Base-by-base conservation (phyloP, 129 eudicot genomes). In the Flaveria trinervia region DNA sequence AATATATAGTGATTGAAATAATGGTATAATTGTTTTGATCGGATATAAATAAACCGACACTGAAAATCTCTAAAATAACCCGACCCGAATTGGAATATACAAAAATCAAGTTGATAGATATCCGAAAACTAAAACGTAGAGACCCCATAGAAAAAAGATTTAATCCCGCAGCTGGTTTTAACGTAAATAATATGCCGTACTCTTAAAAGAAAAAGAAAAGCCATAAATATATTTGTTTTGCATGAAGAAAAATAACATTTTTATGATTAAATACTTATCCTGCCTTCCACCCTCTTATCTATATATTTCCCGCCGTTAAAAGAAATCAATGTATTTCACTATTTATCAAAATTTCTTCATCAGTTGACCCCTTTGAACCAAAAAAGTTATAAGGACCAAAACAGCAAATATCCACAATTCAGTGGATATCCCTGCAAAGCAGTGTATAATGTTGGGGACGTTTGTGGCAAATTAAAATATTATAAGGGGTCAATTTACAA, bases 391-490 rank as follows among this genome's bases (percentile, higher is more conserved):
- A 11, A 75, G 71, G 79, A 46, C 62, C 18, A 75, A 46, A 46
- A 46, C 30, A 45, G 20, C 30, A 64, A 46, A 5, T 9, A 43
- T 64, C 52, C 60, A 52, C 5, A 49, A 30, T 30, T 5, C 48
- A 9, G 45, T 0, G 72, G 33, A 2, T 7, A 26, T 18, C 2
- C 13, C 44, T 48, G 72, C 54, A 22, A 78, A 17, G 46, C 16
- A 16, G 18, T 20, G 17, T 11, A 41, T 16, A 50, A 25, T 20
- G 3, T 48, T 18, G 65, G 75, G 82, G 77, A 46, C 6, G 50
- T 61, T 70, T 15, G 16, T 33, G 8, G 45, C 20, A 41, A 79
- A 13, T 62, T 79, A 62, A 65, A 72, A 54, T 51, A 39, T 25
- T 5, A 52, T 33, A 36, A 25, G 50, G n/a, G 83, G 54, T 46